phyloP scores from a whole-genome alignment of 345 rosid genomes.

The Mangifera indica region DNA sequence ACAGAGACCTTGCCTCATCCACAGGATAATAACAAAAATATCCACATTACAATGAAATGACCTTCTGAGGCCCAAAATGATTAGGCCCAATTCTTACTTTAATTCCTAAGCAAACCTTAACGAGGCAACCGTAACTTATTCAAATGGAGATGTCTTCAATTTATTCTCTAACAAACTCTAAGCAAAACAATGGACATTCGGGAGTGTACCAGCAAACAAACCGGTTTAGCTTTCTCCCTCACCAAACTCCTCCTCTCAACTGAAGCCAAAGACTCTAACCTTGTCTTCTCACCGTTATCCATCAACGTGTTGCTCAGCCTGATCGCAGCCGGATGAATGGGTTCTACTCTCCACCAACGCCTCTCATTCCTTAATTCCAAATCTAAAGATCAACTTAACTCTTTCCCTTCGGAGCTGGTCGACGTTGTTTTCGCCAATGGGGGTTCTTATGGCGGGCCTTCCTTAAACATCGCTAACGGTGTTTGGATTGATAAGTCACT shows the following conservation, averaged over 20 bases:
- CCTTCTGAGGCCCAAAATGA: too few species aligned
- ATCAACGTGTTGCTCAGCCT: slow-evolving; percentile 66
- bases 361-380: slow-evolving; percentile 70
- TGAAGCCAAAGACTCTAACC: slow-evolving; percentile 52
- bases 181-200: slow-evolving; percentile 55
- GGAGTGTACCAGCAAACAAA: slow-evolving; percentile 52
- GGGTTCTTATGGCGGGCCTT: slow-evolving; percentile 63
- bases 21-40: too few species aligned
- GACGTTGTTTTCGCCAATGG: slow-evolving; percentile 70
- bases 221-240: slow-evolving; percentile 49
- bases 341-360: slow-evolving; percentile 62
- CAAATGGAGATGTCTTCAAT: too few species aligned
- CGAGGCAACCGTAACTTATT: too few species aligned
- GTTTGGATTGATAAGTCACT: slow-evolving; percentile 69
- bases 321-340: slow-evolving; percentile 65
- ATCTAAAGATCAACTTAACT: slow-evolving; percentile 49
- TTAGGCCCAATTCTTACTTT: too few species aligned
- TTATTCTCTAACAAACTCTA: background rate
- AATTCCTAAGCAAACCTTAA: too few species aligned
- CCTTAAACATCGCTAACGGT: slow-evolving; percentile 55
- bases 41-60: too few species aligned
- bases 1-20: too few species aligned
- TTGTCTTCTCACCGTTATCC: slow-evolving; percentile 77
- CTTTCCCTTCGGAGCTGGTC: slow-evolving; percentile 60
- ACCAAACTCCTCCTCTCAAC: slow-evolving; percentile 44